Percentiles rank a stretch among this genome's conserved stretches.
Conservation (phyloP, 805 yeast genomes). For the Metschnikowia henanensis region DNA sequence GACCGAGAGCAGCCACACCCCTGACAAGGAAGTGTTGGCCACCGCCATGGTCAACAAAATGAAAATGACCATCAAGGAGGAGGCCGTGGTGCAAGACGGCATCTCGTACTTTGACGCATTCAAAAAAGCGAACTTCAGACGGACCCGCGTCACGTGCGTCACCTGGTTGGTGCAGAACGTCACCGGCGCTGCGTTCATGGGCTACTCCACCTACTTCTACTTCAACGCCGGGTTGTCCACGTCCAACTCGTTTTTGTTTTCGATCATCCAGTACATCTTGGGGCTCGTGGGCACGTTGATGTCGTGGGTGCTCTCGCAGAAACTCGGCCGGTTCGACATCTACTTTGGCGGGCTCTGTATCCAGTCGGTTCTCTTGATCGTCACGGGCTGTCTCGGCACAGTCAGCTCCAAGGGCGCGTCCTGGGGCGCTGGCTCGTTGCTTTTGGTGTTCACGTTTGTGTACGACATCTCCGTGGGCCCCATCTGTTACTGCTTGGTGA, state of each 20-base stretch:
- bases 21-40: slow-evolving; percentile 33
- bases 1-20: slow-evolving; percentile 27
- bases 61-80: slow-evolving; percentile 45
- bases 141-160: slow-evolving; percentile 50
- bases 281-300: slow-evolving; percentile 45
- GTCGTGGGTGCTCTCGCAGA: slow-evolving; percentile 45
- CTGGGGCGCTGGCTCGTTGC: slow-evolving; percentile 49
- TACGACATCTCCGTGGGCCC: slow-evolving; percentile 31
- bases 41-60: slow-evolving; percentile 46
- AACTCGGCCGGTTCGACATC: slow-evolving; percentile 41
- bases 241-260: slow-evolving; percentile 44
- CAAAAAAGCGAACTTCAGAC: slow-evolving; percentile 45
- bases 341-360: slow-evolving; percentile 38
- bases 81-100: slow-evolving; percentile 23
- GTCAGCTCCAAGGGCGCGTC: slow-evolving; percentile 23
- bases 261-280: slow-evolving; percentile 45
- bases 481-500: slow-evolving; percentile 38
- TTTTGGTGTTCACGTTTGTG: slow-evolving; percentile 44
- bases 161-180: slow-evolving; percentile 47
- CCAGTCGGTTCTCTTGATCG: slow-evolving; percentile 36
- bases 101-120: slow-evolving; percentile 45
- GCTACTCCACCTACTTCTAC: slow-evolving; percentile 52
- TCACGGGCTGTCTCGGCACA: slow-evolving; percentile 44
- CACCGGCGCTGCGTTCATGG: slow-evolving; percentile 48
- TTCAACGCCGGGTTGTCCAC: slow-evolving; percentile 48